Base-by-base conservation (phyloP, 2,329 filamentous ascomycete genomes). In the Fusarium xylarioides region DNA sequence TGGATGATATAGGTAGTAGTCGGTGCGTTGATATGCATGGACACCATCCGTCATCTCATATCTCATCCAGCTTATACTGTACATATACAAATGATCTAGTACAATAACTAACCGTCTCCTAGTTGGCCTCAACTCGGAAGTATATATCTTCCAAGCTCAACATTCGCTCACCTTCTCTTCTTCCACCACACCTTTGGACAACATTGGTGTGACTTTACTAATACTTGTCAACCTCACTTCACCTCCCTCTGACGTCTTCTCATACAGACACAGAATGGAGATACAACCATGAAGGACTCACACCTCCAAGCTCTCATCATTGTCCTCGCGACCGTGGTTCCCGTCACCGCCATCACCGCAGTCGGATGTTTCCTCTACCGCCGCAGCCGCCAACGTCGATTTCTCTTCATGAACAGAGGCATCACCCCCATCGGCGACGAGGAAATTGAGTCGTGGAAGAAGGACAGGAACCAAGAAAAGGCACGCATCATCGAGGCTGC, bases 391-490 rank as follows among this genome's bases (percentile, higher is more conserved):
- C 70, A 73, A 63, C 83, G 83, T 46, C 82, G 78, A 50, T 76
- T 79, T 32, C 82, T 82, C 8, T 83, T 90, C 62, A 84, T 88
- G 72, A 83, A 84, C 56, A 83, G 90, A 56, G 88, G 88, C 53
- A 88, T 88, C 49, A 88, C 89, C 0, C 90, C 90, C 18, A 90
- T 91, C 66, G 86, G 88, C 70, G 90, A 91, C 74, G 89, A 91
- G 67, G 90, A 91, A 78, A 91, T 91, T 66, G 88, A 88, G 73
- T 90, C 88, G 8, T 91, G 90, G 90, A 90, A 88, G 76, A 81
- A 82, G 34, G 82, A 81, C 59, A 79, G 77, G 57, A 56, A 55
- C 54, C 73, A 77, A 44, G 78, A 82, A 73, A 81, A 82, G 77
- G 73, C 75, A 18, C 81, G 59, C n/a, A 66, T 76, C 43, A 67